Base-by-base conservation (phyloP, 257 asterid species). In the Anisodus tanguticus region DNA sequence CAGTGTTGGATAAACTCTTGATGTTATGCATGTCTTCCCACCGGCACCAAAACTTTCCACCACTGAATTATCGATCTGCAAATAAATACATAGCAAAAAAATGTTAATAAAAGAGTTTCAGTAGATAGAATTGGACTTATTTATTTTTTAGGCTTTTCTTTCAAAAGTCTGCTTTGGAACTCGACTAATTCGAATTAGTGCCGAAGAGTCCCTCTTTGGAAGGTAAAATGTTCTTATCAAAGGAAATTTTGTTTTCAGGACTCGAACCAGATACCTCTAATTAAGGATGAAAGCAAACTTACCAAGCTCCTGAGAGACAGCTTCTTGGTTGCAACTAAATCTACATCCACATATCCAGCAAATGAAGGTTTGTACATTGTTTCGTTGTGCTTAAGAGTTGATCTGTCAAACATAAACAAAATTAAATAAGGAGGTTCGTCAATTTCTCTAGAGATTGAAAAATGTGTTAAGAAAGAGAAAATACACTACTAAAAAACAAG, bases 331-430 rank as follows among this genome's bases (percentile, higher is more conserved):
- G 45, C 71, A 0, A 15, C 51, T 41, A 84, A 59, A 53, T 83
- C 87, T 2, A 83, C 87, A 53, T 86, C 84, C 11, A 84, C 87
- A 58, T 79, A 86, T 59, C 89, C 89, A 68, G 83, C 87, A 79
- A 83, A 86, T 49, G 87, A 79, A 2, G 72, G 83, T 31, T 77
- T 84, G 80, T 86, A 84, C 69, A 83, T 72, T 13, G 69, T 86
- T 13, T 74, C 70, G 16, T 63, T 47, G 5, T 22, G 13, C 9
- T 10, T 62, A 9, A 86, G 82, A 13, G 89, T 37, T 37, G 89
- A 86, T 70, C 87, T 70, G 58, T 9, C 26, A 15, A 8, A 26
- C 41, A 51, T 26, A 26, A 19, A 12, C 8, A 49, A 67, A 63
- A 82, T 57, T 74, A 15, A 31, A 79, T 35, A 22, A 55, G 6